Base-by-base conservation (phyloP, 768 basidiomycete genomes). In the Leucogyrophana mollusca region DNA sequence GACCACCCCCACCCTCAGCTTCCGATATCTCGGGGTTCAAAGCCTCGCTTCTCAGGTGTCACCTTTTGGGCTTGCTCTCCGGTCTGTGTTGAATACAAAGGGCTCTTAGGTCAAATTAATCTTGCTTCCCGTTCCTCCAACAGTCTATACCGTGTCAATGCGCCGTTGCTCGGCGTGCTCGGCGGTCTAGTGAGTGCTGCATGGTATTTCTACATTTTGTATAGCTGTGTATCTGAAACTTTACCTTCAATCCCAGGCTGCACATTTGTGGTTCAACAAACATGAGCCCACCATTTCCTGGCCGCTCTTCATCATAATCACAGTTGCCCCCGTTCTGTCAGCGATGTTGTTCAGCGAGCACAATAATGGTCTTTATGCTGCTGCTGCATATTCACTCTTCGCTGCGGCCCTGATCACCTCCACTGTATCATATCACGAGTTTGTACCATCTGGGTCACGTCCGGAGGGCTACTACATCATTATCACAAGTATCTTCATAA, bases 401-500 rank as follows among this genome's bases (percentile, higher is more conserved):
- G 48, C 61, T 23, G 9, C 34, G 11, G 49, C 57, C 4, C 38
- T 67, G 3, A 49, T 55, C 24, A 22, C 34, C 4, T 69, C 70
- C 1, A 66, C 67, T 23, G 46, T 56, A 3, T 27, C 54, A 4
- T 71, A 71, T 59, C 65, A 9, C 71, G 68, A 45, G 34, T 66
- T 3, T 64, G 60, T 56, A 18, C 58, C 7, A 58, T 60, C 7
- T 34, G 41, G 4, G 38, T 58, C 4, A 42, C 23, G 9, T 53
- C 52, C 22, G 49, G 59, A 5, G 59, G 57, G 8, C 56, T 56
- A 22, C 54, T 21, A 1, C 52, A 57, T 13, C 24, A 47, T 33
- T 55, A 58, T 16, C 53, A 50, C 38, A 51, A 46, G 24, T 35
- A 40, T 34, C 40, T 71, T 11, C 68, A 69, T 37, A 53, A 53